Evolutionary conservation across 352 stramenopile genomes (phyloP).

Genomic region (Lagenidium sp.): DNA sequence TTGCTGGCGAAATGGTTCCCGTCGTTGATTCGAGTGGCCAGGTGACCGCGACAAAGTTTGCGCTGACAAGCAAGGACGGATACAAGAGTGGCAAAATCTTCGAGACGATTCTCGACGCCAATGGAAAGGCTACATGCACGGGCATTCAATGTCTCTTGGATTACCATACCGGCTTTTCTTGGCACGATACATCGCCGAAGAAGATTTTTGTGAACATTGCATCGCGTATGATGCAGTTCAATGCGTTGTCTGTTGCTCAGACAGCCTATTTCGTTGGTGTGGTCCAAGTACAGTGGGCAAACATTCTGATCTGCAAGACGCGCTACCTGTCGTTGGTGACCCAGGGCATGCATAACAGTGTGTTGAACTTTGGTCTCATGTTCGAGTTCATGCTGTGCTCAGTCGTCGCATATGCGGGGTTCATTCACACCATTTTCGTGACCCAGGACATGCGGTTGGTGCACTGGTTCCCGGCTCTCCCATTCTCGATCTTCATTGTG

Average conservation of each 20-base stretch:
- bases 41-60: conserved; percentile 16
- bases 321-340: conserved; percentile 83
- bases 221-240: conserved; percentile 81
- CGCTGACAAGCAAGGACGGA: conserved; percentile 17
- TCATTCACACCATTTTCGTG: conserved; percentile 74
- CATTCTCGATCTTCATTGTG: conserved; percentile 86
- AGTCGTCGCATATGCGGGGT: conserved; percentile 78
- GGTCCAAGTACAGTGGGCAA: conserved; percentile 87
- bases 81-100: conserved; percentile 48
- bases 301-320: conserved; percentile 92
- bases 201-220: conserved; percentile 73
- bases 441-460: conserved; percentile 83
- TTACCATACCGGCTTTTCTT: conserved; percentile 40
- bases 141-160: conserved; percentile 42
- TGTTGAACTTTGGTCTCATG: conserved; percentile 91
- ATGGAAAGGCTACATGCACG: conserved; percentile 22
- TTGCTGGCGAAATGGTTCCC: conserved; percentile 18
- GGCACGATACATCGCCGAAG: conserved; percentile 10
- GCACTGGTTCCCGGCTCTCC: conserved; percentile 88
- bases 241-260: conserved; percentile 75
- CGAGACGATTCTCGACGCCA: conserved; percentile 27
- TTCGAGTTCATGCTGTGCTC: conserved; percentile 88
- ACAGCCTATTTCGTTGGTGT: conserved; percentile 83
- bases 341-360: conserved; percentile 90
- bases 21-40: conserved; percentile 30